phyloP scores from a whole-genome alignment of 1,284 basidiomycete genomes.

The Ceratobasidium theobromae region DNA sequence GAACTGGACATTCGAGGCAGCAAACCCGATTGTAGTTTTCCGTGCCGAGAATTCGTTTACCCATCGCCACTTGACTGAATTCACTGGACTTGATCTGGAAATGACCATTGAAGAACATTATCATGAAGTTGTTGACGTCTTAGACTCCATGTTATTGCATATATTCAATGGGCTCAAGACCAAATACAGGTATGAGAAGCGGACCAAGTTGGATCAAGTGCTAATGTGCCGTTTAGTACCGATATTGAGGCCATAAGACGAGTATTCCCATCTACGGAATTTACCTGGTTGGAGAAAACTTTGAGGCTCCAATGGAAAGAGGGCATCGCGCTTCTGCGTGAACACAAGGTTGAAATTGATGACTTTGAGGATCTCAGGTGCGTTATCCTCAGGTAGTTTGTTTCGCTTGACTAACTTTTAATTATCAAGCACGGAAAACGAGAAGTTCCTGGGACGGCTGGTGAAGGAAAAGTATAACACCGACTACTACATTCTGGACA shows the following conservation, averaged over 20 bases:
- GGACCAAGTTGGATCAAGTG: background rate
- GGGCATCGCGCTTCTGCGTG: conserved; percentile 82
- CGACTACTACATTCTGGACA: conserved; percentile 98
- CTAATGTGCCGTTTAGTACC: background rate
- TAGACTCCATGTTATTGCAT: conserved; percentile 79
- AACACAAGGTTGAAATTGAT: conserved; percentile 75
- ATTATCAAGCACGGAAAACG: conserved; percentile 75
- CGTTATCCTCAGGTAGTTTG: background rate
- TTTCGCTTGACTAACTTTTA: background rate
- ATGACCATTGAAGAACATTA: conserved; percentile 99
- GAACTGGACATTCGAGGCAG: background rate
- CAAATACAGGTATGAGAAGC: conserved; percentile 65
- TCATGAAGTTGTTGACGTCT: conserved; percentile 88
- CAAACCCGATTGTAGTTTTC: conserved; percentile 61
- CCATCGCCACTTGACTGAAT: conserved; percentile 98
- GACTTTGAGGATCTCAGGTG: conserved; percentile 87
- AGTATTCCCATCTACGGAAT: conserved; percentile 90
- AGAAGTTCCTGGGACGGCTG: conserved; percentile 86
- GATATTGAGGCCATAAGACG: conserved; percentile 76
- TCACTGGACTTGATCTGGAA: conserved; percentile 97
- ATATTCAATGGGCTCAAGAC: conserved; percentile 83
- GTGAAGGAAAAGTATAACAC: conserved; percentile 92
- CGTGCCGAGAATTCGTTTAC: conserved; percentile 98
- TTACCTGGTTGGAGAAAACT: conserved; percentile 85
- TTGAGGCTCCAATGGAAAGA: conserved; percentile 82